phyloP scores from a whole-genome alignment of 2,329 filamentous ascomycete species.

The Phyllosticta citrichinensis region DNA sequence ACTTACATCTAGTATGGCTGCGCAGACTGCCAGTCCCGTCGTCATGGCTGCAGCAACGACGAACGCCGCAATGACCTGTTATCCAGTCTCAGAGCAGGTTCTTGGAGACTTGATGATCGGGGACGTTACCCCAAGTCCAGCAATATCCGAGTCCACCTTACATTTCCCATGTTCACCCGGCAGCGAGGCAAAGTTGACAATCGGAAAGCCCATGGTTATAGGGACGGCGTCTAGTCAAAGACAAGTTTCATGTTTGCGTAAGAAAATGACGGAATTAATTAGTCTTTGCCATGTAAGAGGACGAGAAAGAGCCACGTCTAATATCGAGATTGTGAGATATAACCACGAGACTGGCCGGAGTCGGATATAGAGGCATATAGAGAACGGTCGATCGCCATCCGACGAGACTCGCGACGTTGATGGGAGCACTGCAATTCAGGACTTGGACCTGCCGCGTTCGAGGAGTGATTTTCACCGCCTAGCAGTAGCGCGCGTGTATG shows the following conservation, averaged over 20 bases:
- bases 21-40: neutral
- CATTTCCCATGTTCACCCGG: neutral
- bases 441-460: neutral
- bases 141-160: neutral
- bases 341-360: neutral
- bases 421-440: neutral
- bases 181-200: neutral
- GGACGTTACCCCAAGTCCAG: neutral
- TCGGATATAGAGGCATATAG: neutral
- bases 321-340: neutral
- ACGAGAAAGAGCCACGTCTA: neutral
- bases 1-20: neutral
- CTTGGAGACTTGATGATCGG: neutral
- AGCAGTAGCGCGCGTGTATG: neutral
- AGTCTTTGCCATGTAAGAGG: neutral
- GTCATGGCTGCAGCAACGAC: neutral
- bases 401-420: neutral
- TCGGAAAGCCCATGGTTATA: neutral
- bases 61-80: conserved; percentile 6
- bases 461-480: neutral
- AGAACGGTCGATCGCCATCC: neutral
- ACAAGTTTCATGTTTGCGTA: neutral
- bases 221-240: neutral
- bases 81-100: neutral
- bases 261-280: neutral